Evolutionary conservation across 2,329 filamentous ascomycete species (phyloP).

Genomic region (Fusarium veterinarium): DNA sequence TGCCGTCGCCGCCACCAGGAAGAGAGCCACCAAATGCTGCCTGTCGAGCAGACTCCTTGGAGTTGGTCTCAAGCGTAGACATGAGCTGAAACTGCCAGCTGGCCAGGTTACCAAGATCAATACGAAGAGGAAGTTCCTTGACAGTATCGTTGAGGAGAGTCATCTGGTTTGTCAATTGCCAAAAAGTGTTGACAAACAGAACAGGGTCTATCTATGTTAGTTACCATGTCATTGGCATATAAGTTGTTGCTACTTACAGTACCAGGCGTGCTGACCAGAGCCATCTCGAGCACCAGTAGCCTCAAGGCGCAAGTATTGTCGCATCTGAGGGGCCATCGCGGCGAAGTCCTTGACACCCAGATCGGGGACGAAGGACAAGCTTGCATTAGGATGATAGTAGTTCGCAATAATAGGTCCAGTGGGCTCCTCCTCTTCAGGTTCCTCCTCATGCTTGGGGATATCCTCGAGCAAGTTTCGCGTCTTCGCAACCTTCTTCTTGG

Average conservation of each 20-base stretch:
- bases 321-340: conserved; percentile 76
- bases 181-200: conserved; percentile 94
- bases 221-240: neutral
- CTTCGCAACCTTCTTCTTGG: conserved; percentile 91
- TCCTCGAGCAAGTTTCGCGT: conserved; percentile 84
- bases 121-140: conserved; percentile 81
- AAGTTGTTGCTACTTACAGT: conserved; percentile 60
- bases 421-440: conserved; percentile 64
- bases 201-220: conserved; percentile 69
- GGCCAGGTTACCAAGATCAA: conserved; percentile 83
- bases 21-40: conserved; percentile 78
- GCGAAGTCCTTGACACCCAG: conserved; percentile 76
- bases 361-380: conserved; percentile 86
- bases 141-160: conserved; percentile 90
- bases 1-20: conserved; percentile 86
- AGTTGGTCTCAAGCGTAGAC: conserved; percentile 85
- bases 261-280: conserved; percentile 91
- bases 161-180: conserved; percentile 95
- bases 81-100: conserved; percentile 93
- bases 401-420: conserved; percentile 79
- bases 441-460: conserved; percentile 52
- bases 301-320: conserved; percentile 84
- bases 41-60: conserved; percentile 83
- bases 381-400: conserved; percentile 96
- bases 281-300: conserved; percentile 83